Conservation (phyloP, 2,329 filamentous ascomycete genomes). For the Trichophyton simii region DNA sequence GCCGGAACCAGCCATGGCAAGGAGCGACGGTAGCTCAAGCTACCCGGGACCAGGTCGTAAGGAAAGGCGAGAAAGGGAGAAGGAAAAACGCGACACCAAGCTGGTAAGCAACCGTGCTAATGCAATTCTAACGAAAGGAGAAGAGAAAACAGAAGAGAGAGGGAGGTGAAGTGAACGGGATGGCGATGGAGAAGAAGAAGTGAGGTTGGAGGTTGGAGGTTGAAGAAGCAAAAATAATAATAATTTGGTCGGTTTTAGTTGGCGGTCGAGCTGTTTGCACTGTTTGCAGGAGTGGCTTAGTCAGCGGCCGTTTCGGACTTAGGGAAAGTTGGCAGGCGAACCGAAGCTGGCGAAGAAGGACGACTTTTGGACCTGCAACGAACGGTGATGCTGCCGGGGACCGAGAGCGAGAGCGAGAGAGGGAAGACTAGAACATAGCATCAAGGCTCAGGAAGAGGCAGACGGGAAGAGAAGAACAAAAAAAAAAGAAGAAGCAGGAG, state of each 20-base stretch:
- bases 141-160: conserved; percentile 15
- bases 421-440: neutral
- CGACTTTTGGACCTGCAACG: neutral
- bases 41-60: conserved; percentile 7
- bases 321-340: too few relatives aligned
- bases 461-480: neutral
- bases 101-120: neutral
- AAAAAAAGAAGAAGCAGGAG: neutral
- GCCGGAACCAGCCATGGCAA: conserved; percentile 4
- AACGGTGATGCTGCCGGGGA: neutral
- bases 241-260: neutral
- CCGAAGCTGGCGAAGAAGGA: neutral
- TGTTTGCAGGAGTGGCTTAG: neutral
- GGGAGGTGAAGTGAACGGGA: conserved; percentile 6
- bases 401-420: neutral
- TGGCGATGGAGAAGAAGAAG: conserved; percentile 5
- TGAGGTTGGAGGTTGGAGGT: neutral
- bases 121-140: conserved; percentile 13
- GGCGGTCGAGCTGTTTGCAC: conserved; percentile 2
- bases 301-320: neutral
- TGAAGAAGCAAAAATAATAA: conserved; percentile 11
- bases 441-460: neutral
- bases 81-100: conserved; percentile 11
- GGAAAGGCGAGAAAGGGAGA: conserved; percentile 7
- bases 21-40: conserved; percentile 1